Evolutionary conservation across 305 asterid genomes (phyloP).

Genomic region (Nicotiana rustica): DNA sequence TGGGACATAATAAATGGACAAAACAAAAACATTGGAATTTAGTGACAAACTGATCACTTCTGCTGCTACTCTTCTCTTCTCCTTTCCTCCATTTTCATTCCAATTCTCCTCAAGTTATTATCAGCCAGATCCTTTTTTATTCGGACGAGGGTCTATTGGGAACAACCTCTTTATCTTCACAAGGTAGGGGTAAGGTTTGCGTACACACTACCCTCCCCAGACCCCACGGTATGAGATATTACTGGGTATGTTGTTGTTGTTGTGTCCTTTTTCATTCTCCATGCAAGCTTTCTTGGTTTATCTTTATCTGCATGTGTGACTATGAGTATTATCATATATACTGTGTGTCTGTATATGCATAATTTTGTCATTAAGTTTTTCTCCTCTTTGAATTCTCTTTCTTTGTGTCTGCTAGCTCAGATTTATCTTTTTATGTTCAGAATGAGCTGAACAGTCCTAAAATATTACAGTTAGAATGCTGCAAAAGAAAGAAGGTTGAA

Average conservation of each 20-base stretch:
- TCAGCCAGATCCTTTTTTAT: background rate
- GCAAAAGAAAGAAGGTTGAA: background rate
- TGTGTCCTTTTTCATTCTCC: background rate
- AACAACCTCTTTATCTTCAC: too few relatives aligned
- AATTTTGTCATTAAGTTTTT: background rate
- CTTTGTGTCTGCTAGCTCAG: background rate
- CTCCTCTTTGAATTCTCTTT: background rate
- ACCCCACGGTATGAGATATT: too few relatives aligned
- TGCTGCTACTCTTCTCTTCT: background rate
- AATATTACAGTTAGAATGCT: background rate
- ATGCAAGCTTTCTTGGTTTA: background rate
- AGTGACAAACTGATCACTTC: slow-evolving; percentile 22
- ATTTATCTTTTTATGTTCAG: slow-evolving; percentile 7
- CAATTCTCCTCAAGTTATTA: slow-evolving; percentile 15
- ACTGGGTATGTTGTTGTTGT: too few relatives aligned
- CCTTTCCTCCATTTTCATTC: background rate
- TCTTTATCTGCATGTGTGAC: background rate
- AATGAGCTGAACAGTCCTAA: slow-evolving; percentile 16
- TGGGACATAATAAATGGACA: background rate
- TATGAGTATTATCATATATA: background rate
- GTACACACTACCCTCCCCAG: too few relatives aligned
- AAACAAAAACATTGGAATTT: background rate
- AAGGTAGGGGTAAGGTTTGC: too few relatives aligned
- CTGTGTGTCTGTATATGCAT: background rate
- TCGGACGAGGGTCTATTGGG: background rate